Conservation (phyloP, 495 filamentous ascomycete species). For the Choiromyces venosus region DNA sequence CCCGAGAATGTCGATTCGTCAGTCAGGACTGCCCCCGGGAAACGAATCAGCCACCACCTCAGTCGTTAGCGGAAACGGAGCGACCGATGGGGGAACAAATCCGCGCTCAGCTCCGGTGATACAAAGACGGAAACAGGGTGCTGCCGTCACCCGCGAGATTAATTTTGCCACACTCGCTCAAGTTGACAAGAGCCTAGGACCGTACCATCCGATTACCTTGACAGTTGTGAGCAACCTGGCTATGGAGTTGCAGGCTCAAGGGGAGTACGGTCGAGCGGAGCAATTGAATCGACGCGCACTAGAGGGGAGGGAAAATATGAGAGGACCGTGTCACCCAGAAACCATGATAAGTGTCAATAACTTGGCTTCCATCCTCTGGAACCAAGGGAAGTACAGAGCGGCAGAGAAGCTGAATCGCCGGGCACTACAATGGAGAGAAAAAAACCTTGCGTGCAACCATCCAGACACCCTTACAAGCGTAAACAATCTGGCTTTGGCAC, state of each 20-base stretch:
- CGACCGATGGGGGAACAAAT: too few species aligned
- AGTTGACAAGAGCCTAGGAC: slow-evolving; percentile 11
- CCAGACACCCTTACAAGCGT: slow-evolving; percentile 1
- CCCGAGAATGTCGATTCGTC: too few species aligned
- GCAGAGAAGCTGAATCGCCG: slow-evolving; percentile 32
- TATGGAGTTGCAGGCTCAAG: slow-evolving; percentile 26
- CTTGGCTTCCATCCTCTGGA: slow-evolving; percentile 2
- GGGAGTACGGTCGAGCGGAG: slow-evolving; percentile 33
- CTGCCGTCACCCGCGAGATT: too few species aligned
- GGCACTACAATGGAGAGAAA: slow-evolving; percentile 22
- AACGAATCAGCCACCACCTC: too few species aligned
- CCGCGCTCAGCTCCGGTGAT: too few species aligned
- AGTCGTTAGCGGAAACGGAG: too few species aligned
- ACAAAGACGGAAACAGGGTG: too few species aligned
- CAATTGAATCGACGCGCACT: slow-evolving; percentile 28
- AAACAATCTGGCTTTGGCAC: slow-evolving; percentile 3
- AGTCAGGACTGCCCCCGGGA: too few species aligned
- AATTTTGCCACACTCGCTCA: slow-evolving; percentile 32
- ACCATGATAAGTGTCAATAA: slow-evolving; percentile 3
- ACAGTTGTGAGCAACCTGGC: slow-evolving; percentile 10
- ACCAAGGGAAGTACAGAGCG: slow-evolving; percentile 8
- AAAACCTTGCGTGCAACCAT: slow-evolving; percentile 19
- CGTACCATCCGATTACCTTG: slow-evolving; percentile 16
- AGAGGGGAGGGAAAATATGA: slow-evolving; percentile 6
- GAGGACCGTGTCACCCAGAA: slow-evolving; percentile 7